Evolutionary conservation across 148 eudicot genomes (phyloP), one percentile per base, ranked within the genome.

Genomic region (Oxyria digyna): DNA sequence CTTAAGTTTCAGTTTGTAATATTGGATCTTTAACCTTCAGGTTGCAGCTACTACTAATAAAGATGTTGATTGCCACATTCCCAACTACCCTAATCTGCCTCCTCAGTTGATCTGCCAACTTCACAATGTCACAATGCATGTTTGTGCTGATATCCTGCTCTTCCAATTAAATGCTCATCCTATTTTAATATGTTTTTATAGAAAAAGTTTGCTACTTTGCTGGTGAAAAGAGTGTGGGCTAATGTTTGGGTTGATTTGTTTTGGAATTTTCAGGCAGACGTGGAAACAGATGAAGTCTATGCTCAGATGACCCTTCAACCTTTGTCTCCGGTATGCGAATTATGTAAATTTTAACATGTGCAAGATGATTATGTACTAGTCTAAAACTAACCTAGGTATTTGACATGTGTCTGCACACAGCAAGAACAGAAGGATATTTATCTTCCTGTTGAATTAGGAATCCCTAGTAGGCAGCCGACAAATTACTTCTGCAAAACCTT

Each of bases 291-390:
- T 79, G 97, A 91, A 81, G 97, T 91, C 38, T 91, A 91, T 82
- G 92, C 97, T 38, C 97, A 91, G 76, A 91, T 91, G 96, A 91
- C 97, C 52, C 77, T 91, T 82, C 97, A 91, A 85, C 97, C 97
- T 8, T 73, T 91, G 78, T 85, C 87, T 35, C 90, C 90, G 85
- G 97, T 91, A 85, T 6, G 20, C 31, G 15, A 18, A 27, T 37
- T 38, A 20, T 41, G 45, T 20, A 29, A 4, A 38, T 37, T 9
- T 35, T 10, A 9, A 41, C 21, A 41, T 11, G 18, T 37, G 26
- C 46, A 37, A 10, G 69, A 66, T 66, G 69, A 18, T 37, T 23
- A 5, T 8, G 3, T 66, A 66, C 38, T 37, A 18, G 27, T 38
- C 15, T 37, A 27, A 1, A 20, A 37, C 69, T 66, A 20, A 66